Evolutionary conservation across 2,329 filamentous ascomycete species (phyloP), one percentile per base, ranked within the genome.

Genomic region (Talaromyces sp.): DNA sequence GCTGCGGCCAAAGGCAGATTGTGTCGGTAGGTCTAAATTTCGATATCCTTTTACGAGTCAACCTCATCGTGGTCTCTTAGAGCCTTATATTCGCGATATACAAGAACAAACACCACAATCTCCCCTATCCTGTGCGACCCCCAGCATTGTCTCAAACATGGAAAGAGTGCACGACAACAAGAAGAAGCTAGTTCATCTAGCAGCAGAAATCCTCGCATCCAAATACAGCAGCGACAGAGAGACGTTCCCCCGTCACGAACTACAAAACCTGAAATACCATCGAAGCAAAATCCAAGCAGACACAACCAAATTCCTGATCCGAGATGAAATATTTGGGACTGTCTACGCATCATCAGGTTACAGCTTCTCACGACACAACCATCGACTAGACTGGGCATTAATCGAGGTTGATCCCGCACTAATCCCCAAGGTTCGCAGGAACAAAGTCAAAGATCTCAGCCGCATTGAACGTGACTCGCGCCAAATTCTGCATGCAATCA

Each of bases 351-450:
- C 64, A 7, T 66, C 64, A 10, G 64, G 64, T 17, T 62, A 62
- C 45, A 39, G 52, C 47, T 50, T 66, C 33, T 58, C 52, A 2
- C 33, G 41, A 19, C 59, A 62, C 35, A 11, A 8, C 17, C 64
- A 62, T 39, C 64, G 64, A 19, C 45, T 66, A 0, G 64, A 66
- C 35, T 66, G 64, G 64, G 64, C 64, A 35, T 35, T 66, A 25
- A 54, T 66, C 15, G 43, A 62, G 25, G 61, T 66, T 22, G 15
- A 62, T 6, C n/a, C 37, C 8, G 27, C 27, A 15, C 19, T 35
- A 0, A 15, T 66, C 8, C 27, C 43, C 2, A 59, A 31, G 3
- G 4, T 6, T 6, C 43, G 25, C 22, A 56, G 22, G 7, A 66
- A 66, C 43, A 62, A 59, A 35, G 52, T 65, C 22, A n/a, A 35